These are phyloP conservation scores for Cladosporium austrohemisphaericum DNA, from an alignment of 2,329 filamentous ascomycete species.

Conservation along the genomic window DNA sequence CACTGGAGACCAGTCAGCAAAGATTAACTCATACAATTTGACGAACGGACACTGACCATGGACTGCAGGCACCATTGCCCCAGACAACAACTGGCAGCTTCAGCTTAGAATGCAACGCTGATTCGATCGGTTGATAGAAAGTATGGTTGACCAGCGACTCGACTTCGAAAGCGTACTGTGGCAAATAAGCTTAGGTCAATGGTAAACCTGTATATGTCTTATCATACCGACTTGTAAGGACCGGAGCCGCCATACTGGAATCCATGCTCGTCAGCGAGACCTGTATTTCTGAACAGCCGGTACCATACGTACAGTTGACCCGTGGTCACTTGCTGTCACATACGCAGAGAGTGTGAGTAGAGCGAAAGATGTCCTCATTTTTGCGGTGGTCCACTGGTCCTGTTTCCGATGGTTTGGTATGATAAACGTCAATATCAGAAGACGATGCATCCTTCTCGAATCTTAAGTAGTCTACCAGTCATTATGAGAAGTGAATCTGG, in stretches of 20 bases:
- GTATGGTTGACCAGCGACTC: background rate
- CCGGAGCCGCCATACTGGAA: background rate
- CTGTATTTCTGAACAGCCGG: too few relatives aligned
- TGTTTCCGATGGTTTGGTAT: too few relatives aligned
- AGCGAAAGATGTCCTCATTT: background rate
- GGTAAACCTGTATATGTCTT: too few relatives aligned
- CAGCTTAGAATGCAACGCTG: background rate
- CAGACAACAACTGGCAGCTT: background rate
- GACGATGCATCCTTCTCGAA: too few relatives aligned
- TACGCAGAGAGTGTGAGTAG: background rate
- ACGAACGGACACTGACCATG: background rate
- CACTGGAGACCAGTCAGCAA: background rate
- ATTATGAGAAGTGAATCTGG: too few relatives aligned
- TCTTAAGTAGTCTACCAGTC: too few relatives aligned
- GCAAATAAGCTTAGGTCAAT: too few relatives aligned
- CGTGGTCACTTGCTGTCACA: background rate
- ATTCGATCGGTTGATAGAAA: constrained; percentile 1
- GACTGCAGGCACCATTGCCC: constrained; percentile 1
- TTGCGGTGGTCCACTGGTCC: background rate
- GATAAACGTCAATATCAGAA: too few relatives aligned
- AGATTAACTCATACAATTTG: too few relatives aligned
- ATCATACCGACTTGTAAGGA: background rate
- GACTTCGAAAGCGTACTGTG: background rate
- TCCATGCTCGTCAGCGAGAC: background rate
- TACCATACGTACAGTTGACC: background rate